Conservation (phyloP, 805 yeast species). For the Yarrowia hollandica region DNA sequence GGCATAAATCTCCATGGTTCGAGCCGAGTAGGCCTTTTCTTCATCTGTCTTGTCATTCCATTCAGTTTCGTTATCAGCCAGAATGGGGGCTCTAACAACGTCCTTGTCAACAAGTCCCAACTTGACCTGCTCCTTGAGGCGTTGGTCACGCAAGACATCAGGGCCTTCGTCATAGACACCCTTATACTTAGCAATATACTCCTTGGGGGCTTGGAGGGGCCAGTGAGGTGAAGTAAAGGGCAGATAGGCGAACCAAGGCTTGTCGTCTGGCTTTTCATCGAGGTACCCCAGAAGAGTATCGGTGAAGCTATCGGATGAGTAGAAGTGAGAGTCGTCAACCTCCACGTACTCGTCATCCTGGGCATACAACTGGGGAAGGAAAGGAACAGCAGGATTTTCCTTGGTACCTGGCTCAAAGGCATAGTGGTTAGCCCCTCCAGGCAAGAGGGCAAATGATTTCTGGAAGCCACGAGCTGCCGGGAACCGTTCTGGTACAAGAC, state of each 20-base stretch:
- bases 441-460: constrained; percentile 50
- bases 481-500: constrained; percentile 49
- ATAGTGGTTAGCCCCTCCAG: constrained; percentile 60
- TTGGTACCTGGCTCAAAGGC: constrained; percentile 44
- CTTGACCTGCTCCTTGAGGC: constrained; percentile 46
- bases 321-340: constrained; percentile 44
- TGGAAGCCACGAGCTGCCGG: constrained; percentile 54
- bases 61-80: constrained; percentile 35
- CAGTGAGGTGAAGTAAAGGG: constrained; percentile 66
- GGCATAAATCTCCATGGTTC: constrained; percentile 58
- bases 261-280: constrained; percentile 34
- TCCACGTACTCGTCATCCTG: constrained; percentile 44
- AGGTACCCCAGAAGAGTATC: constrained; percentile 46
- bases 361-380: constrained; percentile 46
- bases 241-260: constrained; percentile 55
- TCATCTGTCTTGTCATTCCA: constrained; percentile 48
- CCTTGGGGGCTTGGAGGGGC: constrained; percentile 62
- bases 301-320: constrained; percentile 49
- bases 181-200: constrained; percentile 48
- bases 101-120: constrained; percentile 50
- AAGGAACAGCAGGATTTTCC: constrained; percentile 38
- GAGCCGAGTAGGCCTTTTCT: constrained; percentile 44
- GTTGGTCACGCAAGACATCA: constrained; percentile 43
- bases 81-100: constrained; percentile 41
- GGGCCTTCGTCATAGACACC: constrained; percentile 54